phyloP scores from a whole-genome alignment of 2,329 filamentous ascomycete genomes.

The Fusarium buxicola region DNA sequence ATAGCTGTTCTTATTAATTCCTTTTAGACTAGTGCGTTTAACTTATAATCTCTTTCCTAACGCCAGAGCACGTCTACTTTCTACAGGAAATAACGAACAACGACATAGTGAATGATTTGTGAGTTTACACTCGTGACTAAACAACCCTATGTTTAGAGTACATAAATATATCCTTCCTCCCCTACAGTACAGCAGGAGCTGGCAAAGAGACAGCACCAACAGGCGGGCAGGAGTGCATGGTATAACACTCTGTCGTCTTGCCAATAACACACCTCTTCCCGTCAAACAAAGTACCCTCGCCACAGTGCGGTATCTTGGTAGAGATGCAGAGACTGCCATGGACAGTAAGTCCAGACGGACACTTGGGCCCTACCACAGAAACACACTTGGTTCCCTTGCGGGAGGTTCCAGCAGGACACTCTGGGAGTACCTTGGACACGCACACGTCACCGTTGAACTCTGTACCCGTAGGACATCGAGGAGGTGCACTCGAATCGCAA shows the following conservation, averaged over 20 bases:
- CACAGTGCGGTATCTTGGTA: not conserved
- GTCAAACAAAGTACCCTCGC: conserved; percentile 21
- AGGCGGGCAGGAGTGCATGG: conserved; percentile 14
- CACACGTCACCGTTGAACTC: conserved; percentile 14
- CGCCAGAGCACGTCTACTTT: too few relatives aligned
- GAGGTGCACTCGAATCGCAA: not conserved
- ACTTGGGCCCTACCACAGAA: not conserved
- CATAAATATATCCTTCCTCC: too few relatives aligned
- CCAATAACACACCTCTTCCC: conserved; percentile 23
- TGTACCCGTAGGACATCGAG: conserved; percentile 9
- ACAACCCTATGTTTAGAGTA: too few relatives aligned
- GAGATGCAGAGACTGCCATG: conserved; percentile 16
- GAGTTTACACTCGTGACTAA: too few relatives aligned
- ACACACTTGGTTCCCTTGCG: conserved; percentile 17
- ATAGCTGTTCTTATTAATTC: too few relatives aligned
- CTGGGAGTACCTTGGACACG: not conserved
- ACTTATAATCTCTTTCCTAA: too few relatives aligned
- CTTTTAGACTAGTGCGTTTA: too few relatives aligned
- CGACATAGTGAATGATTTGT: too few relatives aligned
- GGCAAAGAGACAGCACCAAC: conserved; percentile 7
- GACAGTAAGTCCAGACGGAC: conserved; percentile 6
- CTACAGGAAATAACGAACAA: too few relatives aligned
- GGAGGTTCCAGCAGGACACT: not conserved
- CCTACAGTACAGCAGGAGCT: not conserved
- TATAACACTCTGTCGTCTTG: conserved; percentile 15